phyloP scores from a whole-genome alignment of 768 basidiomycete genomes.

The Leccinum incarnatum region DNA sequence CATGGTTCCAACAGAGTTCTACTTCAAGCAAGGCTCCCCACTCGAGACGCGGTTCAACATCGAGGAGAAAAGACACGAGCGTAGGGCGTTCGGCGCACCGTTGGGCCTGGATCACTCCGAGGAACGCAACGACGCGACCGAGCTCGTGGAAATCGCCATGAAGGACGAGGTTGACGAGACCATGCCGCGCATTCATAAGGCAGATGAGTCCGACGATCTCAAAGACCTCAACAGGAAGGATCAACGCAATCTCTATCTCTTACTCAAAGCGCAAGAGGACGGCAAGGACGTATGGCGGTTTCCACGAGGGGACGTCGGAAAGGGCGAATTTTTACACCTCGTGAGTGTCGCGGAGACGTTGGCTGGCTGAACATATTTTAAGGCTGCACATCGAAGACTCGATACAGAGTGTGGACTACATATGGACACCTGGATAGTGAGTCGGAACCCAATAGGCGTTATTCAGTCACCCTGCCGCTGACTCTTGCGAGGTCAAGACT shows the following conservation, averaged over 20 bases:
- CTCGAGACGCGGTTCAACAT: too few species aligned
- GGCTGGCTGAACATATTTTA: background rate
- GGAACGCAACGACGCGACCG: too few species aligned
- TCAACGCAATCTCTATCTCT: slow-evolving; percentile 82
- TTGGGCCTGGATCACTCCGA: too few species aligned
- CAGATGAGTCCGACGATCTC: slow-evolving; percentile 42
- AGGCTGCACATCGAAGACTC: slow-evolving; percentile 78
- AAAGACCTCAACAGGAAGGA: slow-evolving; percentile 80
- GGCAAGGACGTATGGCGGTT: slow-evolving; percentile 73
- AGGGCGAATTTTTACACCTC: slow-evolving; percentile 74
- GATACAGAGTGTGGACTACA: slow-evolving; percentile 67
- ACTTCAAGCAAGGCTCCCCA: too few species aligned
- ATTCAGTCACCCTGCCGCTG: too few species aligned
- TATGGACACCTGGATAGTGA: slow-evolving; percentile 96
- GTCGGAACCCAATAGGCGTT: slow-evolving; percentile 82
- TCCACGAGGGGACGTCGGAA: slow-evolving; percentile 62
- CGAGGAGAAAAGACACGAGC: too few species aligned
- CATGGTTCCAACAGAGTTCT: too few species aligned
- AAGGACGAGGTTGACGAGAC: too few species aligned
- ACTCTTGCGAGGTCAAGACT: too few species aligned
- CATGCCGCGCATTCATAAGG: too few species aligned
- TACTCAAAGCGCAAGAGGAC: slow-evolving; percentile 52
- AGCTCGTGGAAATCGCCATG: too few species aligned
- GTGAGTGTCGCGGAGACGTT: slow-evolving; percentile 37
- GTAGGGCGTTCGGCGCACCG: too few species aligned